Evolutionary conservation across 139 green algal genomes (phyloP).

Genomic region (Zygnema cylindricum): DNA sequence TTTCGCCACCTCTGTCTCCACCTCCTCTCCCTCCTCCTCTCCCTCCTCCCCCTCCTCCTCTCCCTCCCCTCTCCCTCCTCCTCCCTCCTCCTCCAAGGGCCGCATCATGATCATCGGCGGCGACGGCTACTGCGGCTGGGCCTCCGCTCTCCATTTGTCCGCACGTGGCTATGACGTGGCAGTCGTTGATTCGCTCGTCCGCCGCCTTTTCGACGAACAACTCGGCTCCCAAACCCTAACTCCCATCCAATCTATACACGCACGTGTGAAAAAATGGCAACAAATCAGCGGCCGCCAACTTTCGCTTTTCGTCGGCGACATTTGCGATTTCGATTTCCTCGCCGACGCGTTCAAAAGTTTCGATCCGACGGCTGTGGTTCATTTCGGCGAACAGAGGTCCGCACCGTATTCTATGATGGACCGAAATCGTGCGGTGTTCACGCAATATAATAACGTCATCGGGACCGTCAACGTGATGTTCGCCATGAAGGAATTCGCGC

Average conservation of each 20-base stretch:
- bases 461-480: conserved; percentile 98
- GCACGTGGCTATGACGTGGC: conserved; percentile 47
- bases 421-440: conserved; percentile 89
- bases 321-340: conserved; percentile 97
- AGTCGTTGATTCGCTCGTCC: conserved; percentile 85
- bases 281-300: conserved; percentile 90
- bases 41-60: neutral
- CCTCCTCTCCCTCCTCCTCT: neutral
- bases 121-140: conserved; percentile 98
- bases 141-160: conserved; percentile 94
- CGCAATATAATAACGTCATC: conserved; percentile 98
- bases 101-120: conserved; percentile 71
- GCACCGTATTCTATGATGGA: conserved; percentile 99
- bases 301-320: conserved; percentile 90
- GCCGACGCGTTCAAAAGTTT: conserved; percentile 73
- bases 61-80: too few relatives aligned
- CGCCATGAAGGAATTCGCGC: conserved; percentile 95
- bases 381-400: conserved; percentile 93
- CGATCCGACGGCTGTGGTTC: conserved; percentile 88
- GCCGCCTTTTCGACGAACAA: conserved; percentile 87
- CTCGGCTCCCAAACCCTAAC: conserved; percentile 97
- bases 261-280: conserved; percentile 82
- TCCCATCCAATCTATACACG: conserved; percentile 89
- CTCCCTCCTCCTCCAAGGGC: too few relatives aligned
- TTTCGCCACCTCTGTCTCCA: neutral